Conservation (phyloP, 805 yeast species). For the Nakazawaea sp. region DNA sequence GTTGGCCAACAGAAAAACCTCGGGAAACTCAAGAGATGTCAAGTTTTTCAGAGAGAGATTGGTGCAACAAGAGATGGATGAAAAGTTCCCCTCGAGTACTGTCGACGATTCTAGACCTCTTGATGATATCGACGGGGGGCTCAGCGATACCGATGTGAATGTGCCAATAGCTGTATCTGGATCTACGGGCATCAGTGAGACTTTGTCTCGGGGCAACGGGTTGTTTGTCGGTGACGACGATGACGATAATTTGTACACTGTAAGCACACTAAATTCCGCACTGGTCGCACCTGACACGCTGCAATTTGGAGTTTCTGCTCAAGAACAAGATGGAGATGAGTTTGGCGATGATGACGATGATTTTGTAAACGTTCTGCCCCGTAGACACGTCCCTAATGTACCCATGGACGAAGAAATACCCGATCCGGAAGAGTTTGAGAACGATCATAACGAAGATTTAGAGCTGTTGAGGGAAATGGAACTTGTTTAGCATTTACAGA, state of each 20-base stretch:
- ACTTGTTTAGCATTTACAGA: too few species aligned
- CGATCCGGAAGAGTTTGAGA: slow-evolving; percentile 21
- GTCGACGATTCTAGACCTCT: slow-evolving; percentile 1
- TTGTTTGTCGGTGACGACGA: slow-evolving; percentile 13
- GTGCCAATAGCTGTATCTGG: too few species aligned
- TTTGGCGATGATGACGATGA: slow-evolving; percentile 26
- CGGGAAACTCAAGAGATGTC: slow-evolving; percentile 31
- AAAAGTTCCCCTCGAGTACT: slow-evolving; percentile 5
- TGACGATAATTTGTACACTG: slow-evolving; percentile 16
- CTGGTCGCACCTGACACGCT: neutral
- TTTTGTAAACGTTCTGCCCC: slow-evolving; percentile 11
- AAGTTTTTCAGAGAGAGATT: slow-evolving; percentile 29
- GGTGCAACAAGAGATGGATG: slow-evolving; percentile 29
- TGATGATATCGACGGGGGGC: neutral
- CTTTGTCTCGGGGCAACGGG: slow-evolving; percentile 5
- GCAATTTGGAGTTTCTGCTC: slow-evolving; percentile 2
- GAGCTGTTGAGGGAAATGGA: slow-evolving; percentile 37
- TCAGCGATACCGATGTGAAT: slow-evolving; percentile 3
- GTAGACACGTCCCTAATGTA: slow-evolving; percentile 11
- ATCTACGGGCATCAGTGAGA: neutral
- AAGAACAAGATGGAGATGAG: slow-evolving; percentile 17
- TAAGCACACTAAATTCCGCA: slow-evolving; percentile 1
- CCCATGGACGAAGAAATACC: neutral
- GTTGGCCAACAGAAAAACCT: slow-evolving; percentile 44
- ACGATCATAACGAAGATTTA: slow-evolving; percentile 34